Conservation (phyloP, 192 early-diverging fungal species). For the Coemansia sp. region DNA sequence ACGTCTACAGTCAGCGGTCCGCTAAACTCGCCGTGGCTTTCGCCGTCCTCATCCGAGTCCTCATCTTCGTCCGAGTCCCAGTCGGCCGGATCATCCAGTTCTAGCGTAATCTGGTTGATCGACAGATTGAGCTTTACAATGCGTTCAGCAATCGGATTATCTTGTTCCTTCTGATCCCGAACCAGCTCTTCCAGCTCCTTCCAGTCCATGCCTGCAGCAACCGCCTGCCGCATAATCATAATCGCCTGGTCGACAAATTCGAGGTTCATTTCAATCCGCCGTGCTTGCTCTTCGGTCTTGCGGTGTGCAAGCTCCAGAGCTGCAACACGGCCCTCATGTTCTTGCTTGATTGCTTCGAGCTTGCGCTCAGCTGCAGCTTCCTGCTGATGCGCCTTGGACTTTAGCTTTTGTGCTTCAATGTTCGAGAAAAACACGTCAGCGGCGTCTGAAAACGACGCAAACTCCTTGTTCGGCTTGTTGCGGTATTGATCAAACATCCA, state of each 20-base stretch:
- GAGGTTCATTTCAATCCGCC: constrained; percentile 81
- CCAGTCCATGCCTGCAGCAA: constrained; percentile 96
- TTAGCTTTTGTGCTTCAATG: constrained; percentile 81
- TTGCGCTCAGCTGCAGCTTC: constrained; percentile 80
- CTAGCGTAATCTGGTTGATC: constrained; percentile 74
- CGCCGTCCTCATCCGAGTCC: constrained; percentile 21
- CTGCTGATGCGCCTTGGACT: constrained; percentile 66
- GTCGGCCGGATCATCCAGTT: constrained; percentile 56
- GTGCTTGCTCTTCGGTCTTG: constrained; percentile 71
- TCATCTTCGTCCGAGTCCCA: constrained; percentile 58
- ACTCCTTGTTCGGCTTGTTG: constrained; percentile 59
- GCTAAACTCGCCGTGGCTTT: constrained; percentile 45
- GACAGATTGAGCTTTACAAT: constrained; percentile 77
- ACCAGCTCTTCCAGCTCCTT: constrained; percentile 87
- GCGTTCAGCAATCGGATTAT: constrained; percentile 78
- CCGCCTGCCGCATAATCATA: constrained; percentile 79
- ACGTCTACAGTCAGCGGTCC: constrained; percentile 67
- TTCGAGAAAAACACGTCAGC: constrained; percentile 94
- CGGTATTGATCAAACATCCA: constrained; percentile 68
- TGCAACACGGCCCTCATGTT: constrained; percentile 75
- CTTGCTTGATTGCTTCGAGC: constrained; percentile 75
- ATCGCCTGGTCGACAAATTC: constrained; percentile 87
- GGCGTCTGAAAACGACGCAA: constrained; percentile 73
- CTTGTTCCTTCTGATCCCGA: constrained; percentile 71
- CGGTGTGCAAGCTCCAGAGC: constrained; percentile 74